Conservation (phyloP, 1,139 yeast genomes). For the Geotrichum reessii region DNA sequence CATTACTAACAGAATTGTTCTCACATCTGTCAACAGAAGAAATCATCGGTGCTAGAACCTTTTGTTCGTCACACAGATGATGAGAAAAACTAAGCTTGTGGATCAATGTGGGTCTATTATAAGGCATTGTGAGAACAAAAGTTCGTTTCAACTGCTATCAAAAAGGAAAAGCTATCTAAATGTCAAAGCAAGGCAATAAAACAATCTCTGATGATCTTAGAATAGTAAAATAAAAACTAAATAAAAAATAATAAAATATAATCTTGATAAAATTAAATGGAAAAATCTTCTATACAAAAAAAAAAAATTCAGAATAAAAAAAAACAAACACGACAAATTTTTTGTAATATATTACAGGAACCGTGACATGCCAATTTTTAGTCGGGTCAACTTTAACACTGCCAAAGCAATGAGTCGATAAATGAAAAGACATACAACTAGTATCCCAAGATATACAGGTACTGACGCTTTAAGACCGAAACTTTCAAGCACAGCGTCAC, state of each 20-base stretch:
- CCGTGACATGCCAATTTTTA: constrained; percentile 25
- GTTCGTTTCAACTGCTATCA: not conserved
- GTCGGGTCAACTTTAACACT: constrained; percentile 28
- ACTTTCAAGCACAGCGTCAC: constrained; percentile 45
- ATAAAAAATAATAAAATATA: too few species aligned
- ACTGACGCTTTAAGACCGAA: constrained; percentile 40
- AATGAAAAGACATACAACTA: constrained; percentile 34
- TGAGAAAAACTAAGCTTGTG: not conserved
- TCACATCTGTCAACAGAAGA: not conserved
- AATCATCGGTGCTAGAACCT: not conserved
- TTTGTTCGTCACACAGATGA: not conserved
- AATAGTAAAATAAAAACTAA: too few species aligned
- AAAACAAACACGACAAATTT: not conserved
- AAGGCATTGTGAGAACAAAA: not conserved
- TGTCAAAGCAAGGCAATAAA: not conserved
- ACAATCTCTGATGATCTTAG: not conserved
- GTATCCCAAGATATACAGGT: constrained; percentile 33
- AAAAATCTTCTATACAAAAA: not conserved
- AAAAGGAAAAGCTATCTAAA: not conserved
- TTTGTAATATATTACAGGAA: constrained; percentile 8
- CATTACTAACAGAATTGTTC: not conserved
- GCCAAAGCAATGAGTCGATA: constrained; percentile 38
- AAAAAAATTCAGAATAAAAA: constrained; percentile 1
- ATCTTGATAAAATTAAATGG: not conserved
- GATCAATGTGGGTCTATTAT: not conserved